Evolutionary conservation across 1,139 yeast species (phyloP), one percentile per base, ranked within the genome.

Genomic region (Pneumocystis sp.): DNA sequence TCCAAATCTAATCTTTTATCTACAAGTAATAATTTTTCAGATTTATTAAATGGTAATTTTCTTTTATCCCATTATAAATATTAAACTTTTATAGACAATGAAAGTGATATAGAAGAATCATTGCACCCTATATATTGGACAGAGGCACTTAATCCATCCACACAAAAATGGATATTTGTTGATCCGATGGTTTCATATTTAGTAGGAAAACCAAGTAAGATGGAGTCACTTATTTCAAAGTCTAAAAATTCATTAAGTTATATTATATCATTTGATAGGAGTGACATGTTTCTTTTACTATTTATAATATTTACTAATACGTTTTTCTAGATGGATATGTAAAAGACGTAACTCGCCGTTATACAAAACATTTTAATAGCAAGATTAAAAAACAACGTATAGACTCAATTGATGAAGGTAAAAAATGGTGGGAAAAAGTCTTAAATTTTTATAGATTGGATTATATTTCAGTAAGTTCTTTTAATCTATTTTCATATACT

Each of bases 81-180:
- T 61, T 4, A 63, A 56, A 19, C 45, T 63, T 19, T n/a, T 25
- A 25, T 50, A 50, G 57, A 25, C 10, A 25, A 39, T 25, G 1
- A 1, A 15, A 15, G 4, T 3, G n/a, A 21, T 29, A n/a, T 67
- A 15, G 65, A 61, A 35, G 71, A 68, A 37, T 77, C 83, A 0
- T 71, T 74, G 3, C 85, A 78, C 71, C 97, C 97, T 0, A 79
- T 89, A 0, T 89, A 87, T 72, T 93, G 98, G 98, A 85, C 84
- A 19, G 99, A 93, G 74, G 96, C 88, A 0, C 93, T 96, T 95
- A 93, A 93, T 73, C 81, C 81, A 64, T 83, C 81, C 67, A 76
- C 83, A 4, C 81, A 83, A 67, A 82, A 81, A 68, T 91, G 97
- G 96, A 81, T 89, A n/a, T 83, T 95, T 3, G 79, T 90, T 0